A percentile compares a stretch with the other conserved stretches of the same genome.
These are phyloP conservation scores for Edaphochlamys debaryana DNA, from an alignment of 139 green algal species.

Conservation along the genomic window DNA sequence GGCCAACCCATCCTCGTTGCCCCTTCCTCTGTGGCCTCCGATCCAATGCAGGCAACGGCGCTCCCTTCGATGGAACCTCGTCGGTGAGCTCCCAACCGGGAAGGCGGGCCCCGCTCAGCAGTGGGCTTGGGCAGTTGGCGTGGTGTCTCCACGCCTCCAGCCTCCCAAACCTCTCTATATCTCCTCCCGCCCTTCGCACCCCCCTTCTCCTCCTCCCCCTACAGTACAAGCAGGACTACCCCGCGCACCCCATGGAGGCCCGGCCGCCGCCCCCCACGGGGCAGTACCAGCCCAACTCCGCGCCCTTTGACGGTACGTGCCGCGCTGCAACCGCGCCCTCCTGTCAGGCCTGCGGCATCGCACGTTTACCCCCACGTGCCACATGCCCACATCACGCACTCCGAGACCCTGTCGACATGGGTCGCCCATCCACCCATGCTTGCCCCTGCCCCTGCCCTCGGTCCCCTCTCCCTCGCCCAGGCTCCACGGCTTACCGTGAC, in stretches of 20 bases:
- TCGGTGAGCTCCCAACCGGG: too few species aligned
- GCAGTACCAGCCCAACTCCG: background rate
- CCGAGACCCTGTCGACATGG: too few species aligned
- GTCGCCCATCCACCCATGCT: background rate
- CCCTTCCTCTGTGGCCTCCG: too few species aligned
- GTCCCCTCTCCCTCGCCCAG: background rate
- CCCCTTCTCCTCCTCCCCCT: too few species aligned
- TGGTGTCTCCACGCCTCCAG: background rate
- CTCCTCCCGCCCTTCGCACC: too few species aligned
- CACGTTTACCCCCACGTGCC: too few species aligned
- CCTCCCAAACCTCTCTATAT: background rate
- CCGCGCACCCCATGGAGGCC: conserved; percentile 40
- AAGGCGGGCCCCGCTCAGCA: background rate
- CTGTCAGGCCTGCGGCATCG: background rate
- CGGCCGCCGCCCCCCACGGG: background rate
- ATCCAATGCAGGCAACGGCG: background rate
- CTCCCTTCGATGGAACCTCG: conserved; percentile 61
- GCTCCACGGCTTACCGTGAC: background rate
- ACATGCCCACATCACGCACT: background rate
- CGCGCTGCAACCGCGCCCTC: background rate
- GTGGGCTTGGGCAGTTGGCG: background rate
- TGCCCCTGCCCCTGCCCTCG: background rate
- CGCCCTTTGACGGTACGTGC: conserved; percentile 17
- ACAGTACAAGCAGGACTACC: conserved; percentile 36
- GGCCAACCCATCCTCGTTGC: too few species aligned